Evolutionary conservation across 2,329 filamentous ascomycete species (phyloP).

Genomic region (Sporothrix curviconia): DNA sequence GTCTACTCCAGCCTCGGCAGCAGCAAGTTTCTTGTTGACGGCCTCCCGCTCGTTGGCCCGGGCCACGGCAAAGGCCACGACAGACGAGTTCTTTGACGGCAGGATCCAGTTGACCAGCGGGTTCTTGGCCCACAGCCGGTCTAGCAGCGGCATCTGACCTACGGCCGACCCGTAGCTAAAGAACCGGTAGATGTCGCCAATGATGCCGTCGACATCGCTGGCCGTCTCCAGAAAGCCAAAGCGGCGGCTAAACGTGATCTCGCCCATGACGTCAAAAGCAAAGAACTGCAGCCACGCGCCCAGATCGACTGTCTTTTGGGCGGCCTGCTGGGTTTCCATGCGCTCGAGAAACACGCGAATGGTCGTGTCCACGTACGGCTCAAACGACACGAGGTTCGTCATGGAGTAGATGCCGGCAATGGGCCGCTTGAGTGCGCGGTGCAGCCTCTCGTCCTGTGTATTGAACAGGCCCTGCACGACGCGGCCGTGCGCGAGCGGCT

Average conservation of each 20-base stretch:
- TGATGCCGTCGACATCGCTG: constrained; percentile 29
- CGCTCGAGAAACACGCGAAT: constrained; percentile 25
- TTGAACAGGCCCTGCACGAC: constrained; percentile 13
- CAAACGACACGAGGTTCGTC: constrained; percentile 14
- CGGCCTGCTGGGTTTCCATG: constrained; percentile 25
- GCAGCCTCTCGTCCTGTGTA: constrained; percentile 7
- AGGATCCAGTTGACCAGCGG: constrained; percentile 24
- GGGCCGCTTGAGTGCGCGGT: constrained; percentile 9
- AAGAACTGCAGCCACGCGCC: constrained; percentile 37
- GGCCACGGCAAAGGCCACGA: constrained; percentile 11
- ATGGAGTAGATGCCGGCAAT: constrained; percentile 13
- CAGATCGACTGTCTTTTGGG: constrained; percentile 30
- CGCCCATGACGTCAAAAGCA: constrained; percentile 35
- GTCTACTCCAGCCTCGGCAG: too few relatives aligned
- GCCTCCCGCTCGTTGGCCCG: neutral
- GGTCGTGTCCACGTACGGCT: constrained; percentile 10
- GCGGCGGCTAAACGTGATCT: constrained; percentile 34
- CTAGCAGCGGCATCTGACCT: constrained; percentile 29
- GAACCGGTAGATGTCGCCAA: constrained; percentile 29
- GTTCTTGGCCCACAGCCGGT: constrained; percentile 35
- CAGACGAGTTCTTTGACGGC: constrained; percentile 10
- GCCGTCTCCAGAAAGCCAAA: constrained; percentile 32
- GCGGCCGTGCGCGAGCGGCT: constrained; percentile 9
- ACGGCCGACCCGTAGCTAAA: constrained; percentile 15
- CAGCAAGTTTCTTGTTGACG: neutral